Percentiles rank a stretch among this genome's conserved stretches.
These are phyloP conservation scores for Lipomyces mesembrius DNA, from an alignment of 805 yeast genomes.

Conservation along the genomic window DNA sequence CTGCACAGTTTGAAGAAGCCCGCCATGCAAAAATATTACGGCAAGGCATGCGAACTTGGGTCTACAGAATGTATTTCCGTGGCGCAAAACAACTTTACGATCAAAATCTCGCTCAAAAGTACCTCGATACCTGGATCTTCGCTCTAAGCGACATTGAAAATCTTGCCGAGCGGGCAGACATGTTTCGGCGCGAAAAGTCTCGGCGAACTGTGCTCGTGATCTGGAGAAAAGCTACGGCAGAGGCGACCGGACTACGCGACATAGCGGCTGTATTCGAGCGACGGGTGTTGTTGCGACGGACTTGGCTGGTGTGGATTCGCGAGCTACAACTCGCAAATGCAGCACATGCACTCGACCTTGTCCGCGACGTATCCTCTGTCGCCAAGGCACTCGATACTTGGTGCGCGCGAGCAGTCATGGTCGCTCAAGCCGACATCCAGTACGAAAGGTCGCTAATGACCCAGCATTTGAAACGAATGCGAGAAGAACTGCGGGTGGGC, in stretches of 20 bases:
- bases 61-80: background rate
- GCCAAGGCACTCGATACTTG: conserved; percentile 9
- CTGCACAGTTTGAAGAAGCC: background rate
- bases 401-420: conserved; percentile 9
- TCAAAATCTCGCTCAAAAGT: conserved; percentile 4
- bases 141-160: conserved; percentile 7
- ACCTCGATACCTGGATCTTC: conserved; percentile 15
- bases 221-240: conserved; percentile 8
- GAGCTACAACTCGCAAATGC: background rate
- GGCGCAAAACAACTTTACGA: conserved; percentile 17
- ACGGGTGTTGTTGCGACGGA: conserved; percentile 14
- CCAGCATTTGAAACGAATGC: conserved; percentile 20
- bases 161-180: conserved; percentile 17
- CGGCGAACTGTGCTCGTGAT: background rate
- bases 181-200: background rate
- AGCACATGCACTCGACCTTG: background rate
- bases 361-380: background rate
- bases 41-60: conserved; percentile 11
- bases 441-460: conserved; percentile 8
- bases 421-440: conserved; percentile 18
- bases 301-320: conserved; percentile 22
- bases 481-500: conserved; percentile 18
- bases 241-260: background rate
- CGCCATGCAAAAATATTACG: background rate
- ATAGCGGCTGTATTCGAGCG: conserved; percentile 24